Conservation (phyloP, 108 stramenopile genomes). For the Cafeteria roenbergensis region DNA sequence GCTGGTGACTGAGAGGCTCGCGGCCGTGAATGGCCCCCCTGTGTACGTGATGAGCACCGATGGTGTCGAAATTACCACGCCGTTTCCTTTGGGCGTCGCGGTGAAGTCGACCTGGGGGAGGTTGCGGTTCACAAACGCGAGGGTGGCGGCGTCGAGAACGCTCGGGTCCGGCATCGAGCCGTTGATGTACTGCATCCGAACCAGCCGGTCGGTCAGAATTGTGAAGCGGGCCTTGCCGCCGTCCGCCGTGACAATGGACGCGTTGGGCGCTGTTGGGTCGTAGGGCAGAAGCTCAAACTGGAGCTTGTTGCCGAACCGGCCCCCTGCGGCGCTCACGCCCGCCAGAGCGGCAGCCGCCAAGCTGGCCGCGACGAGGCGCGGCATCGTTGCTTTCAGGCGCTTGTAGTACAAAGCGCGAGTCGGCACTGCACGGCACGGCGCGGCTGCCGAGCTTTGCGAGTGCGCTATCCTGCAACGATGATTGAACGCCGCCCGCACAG, state of each 20-base stretch:
- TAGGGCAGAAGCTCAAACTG: not conserved
- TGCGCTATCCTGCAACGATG: too few species aligned
- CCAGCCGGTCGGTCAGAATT: not conserved
- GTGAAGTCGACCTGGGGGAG: not conserved
- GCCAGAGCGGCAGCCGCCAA: too few species aligned
- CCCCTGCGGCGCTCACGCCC: too few species aligned
- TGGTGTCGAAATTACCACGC: not conserved
- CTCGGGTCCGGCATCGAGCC: too few species aligned
- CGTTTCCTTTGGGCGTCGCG: not conserved
- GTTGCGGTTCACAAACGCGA: slow-evolving; percentile 6
- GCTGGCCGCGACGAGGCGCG: too few species aligned
- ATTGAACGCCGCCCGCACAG: too few species aligned
- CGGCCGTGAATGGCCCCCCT: not conserved
- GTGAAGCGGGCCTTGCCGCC: slow-evolving; percentile 6
- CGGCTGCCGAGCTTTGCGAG: too few species aligned
- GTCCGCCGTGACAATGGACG: not conserved
- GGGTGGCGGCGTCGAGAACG: not conserved
- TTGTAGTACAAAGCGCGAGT: too few species aligned
- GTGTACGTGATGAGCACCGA: not conserved
- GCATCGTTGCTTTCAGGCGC: too few species aligned
- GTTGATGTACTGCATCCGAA: not conserved
- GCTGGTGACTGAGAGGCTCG: not conserved
- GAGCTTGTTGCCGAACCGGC: too few species aligned
- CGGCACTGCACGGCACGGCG: too few species aligned
- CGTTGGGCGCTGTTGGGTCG: not conserved